Evolutionary conservation across 176 grass and related monocot genomes (phyloP).

Genomic region (Neostapfia colusana): DNA sequence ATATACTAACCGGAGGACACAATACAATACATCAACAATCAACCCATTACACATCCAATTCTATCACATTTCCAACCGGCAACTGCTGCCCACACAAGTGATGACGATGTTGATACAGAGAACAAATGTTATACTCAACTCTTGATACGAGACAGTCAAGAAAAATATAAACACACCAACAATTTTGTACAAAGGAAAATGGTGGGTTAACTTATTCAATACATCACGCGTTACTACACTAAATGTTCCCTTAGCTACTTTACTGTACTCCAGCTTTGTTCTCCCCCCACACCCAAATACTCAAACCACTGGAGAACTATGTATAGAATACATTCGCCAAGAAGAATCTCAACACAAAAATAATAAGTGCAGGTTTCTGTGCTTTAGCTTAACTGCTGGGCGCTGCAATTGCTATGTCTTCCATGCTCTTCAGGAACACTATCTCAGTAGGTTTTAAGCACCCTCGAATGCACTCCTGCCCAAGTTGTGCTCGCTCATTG

Average conservation of each 20-base stretch:
- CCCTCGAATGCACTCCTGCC: slow-evolving; percentile 74
- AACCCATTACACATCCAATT: too few relatives aligned
- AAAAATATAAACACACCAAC: slow-evolving; percentile 18
- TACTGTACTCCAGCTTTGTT: slow-evolving; percentile 38
- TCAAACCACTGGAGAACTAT: slow-evolving; percentile 28
- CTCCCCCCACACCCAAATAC: slow-evolving; percentile 30
- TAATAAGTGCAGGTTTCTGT: slow-evolving; percentile 31
- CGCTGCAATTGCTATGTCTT: slow-evolving; percentile 75
- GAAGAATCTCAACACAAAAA: slow-evolving; percentile 26
- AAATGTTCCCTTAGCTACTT: slow-evolving; percentile 43
- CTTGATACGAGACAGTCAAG: neutral
- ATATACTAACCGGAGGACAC: too few relatives aligned
- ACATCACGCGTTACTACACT: slow-evolving; percentile 40
- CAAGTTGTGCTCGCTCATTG: slow-evolving; percentile 93
- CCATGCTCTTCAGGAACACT: slow-evolving; percentile 65
- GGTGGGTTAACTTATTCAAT: slow-evolving; percentile 40
- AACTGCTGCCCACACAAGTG: neutral
- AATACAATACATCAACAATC: too few relatives aligned
- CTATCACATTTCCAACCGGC: too few relatives aligned
- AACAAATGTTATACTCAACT: neutral
- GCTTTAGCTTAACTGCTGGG: slow-evolving; percentile 67
- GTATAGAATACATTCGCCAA: slow-evolving; percentile 43
- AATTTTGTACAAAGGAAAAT: slow-evolving; percentile 42
- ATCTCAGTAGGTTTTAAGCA: slow-evolving; percentile 97
- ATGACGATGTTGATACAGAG: neutral